These are phyloP conservation scores for Penicillium sclerotigenum DNA, from an alignment of 2,329 filamentous ascomycete genomes.

Conservation along the genomic window DNA sequence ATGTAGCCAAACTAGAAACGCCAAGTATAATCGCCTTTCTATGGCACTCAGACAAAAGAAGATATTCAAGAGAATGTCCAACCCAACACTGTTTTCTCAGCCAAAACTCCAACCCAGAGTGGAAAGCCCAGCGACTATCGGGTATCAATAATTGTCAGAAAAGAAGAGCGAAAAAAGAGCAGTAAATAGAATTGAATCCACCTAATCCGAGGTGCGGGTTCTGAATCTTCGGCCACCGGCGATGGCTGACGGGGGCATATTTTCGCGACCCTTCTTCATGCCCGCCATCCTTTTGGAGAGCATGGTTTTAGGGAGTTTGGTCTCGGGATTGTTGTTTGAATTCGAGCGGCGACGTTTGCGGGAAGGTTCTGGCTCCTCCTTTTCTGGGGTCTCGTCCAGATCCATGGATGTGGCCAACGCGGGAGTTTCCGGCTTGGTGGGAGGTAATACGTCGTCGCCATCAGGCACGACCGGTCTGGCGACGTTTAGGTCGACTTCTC, in stretches of 20 bases:
- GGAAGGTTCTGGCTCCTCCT: constrained; percentile 25
- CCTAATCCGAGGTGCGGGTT: constrained; percentile 28
- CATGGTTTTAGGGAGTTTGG: constrained; percentile 45
- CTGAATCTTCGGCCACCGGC: constrained; percentile 31
- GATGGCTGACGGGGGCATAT: constrained; percentile 33
- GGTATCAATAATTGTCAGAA: constrained; percentile 23
- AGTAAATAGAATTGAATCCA: background rate
- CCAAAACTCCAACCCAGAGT: constrained; percentile 20
- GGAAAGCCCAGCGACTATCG: constrained; percentile 21
- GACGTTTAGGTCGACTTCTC: constrained; percentile 53
- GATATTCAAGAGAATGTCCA: constrained; percentile 12
- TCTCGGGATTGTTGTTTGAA: constrained; percentile 27
- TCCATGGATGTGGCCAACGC: constrained; percentile 2
- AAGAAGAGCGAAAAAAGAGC: constrained; percentile 3
- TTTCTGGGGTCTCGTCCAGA: constrained; percentile 18
- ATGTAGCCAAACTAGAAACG: background rate
- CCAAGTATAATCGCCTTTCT: constrained; percentile 3
- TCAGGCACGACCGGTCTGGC: constrained; percentile 32
- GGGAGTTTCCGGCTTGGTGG: constrained; percentile 15
- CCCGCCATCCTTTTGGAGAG: constrained; percentile 39
- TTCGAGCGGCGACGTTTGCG: constrained; percentile 32
- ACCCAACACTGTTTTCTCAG: constrained; percentile 13
- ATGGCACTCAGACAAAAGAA: constrained; percentile 9
- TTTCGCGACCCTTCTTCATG: constrained; percentile 47
- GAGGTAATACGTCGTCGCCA: constrained; percentile 9